Evolutionary conservation across 2,329 filamentous ascomycete genomes (phyloP).

Genomic region (Phoma sp.): DNA sequence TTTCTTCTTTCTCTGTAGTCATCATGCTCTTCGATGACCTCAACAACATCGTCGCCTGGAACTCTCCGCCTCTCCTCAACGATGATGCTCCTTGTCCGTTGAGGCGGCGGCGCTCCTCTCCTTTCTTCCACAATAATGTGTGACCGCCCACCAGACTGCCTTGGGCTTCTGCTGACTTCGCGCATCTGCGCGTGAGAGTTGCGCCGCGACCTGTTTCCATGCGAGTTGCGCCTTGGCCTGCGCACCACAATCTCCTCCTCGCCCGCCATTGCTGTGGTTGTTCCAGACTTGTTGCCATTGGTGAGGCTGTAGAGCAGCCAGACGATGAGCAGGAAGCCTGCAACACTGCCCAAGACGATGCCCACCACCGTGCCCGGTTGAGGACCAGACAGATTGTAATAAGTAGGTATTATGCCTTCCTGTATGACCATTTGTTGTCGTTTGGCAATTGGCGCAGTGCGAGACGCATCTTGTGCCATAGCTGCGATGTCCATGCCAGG

Average conservation of each 20-base stretch:
- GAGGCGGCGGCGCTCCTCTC: conserved; percentile 32
- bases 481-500: conserved; percentile 22
- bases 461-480: conserved; percentile 20
- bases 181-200: conserved; percentile 42
- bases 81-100: conserved; percentile 46
- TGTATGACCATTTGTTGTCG: conserved; percentile 28
- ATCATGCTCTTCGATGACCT: conserved; percentile 64
- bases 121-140: conserved; percentile 49
- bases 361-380: conserved; percentile 64
- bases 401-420: conserved; percentile 62
- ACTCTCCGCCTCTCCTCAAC: conserved; percentile 54
- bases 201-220: conserved; percentile 40
- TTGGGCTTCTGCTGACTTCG: conserved; percentile 47
- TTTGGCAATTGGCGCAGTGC: conserved; percentile 19
- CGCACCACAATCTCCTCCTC: conserved; percentile 65
- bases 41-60: conserved; percentile 60
- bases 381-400: conserved; percentile 63
- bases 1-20: conserved; percentile 46
- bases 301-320: conserved; percentile 57
- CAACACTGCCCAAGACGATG: conserved; percentile 63
- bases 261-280: conserved; percentile 50
- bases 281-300: conserved; percentile 36
- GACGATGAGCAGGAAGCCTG: conserved; percentile 59
- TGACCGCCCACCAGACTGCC: conserved; percentile 38
- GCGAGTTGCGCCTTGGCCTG: conserved; percentile 35